Conservation (phyloP, 1,139 yeast species). For the Meyerozyma athensensis region DNA sequence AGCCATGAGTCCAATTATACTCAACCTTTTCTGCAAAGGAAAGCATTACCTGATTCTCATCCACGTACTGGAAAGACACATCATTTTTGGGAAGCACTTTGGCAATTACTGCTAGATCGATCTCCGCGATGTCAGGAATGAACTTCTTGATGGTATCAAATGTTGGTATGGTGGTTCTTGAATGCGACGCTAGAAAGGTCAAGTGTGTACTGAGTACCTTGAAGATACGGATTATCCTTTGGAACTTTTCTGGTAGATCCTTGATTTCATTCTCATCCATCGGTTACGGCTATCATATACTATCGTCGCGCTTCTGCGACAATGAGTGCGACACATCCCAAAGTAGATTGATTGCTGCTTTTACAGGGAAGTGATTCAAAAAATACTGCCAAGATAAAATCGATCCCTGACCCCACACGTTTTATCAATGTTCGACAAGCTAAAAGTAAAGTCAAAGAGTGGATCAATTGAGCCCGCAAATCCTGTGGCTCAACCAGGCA, state of each 20-base stretch:
- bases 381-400: background rate
- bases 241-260: background rate
- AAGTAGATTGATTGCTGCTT: background rate
- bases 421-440: constrained; percentile 31
- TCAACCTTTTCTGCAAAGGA: constrained; percentile 29
- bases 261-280: constrained; percentile 1
- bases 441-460: constrained; percentile 37
- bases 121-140: constrained; percentile 22
- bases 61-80: constrained; percentile 63
- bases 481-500: constrained; percentile 26
- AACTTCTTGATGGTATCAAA: constrained; percentile 30
- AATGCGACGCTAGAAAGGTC: constrained; percentile 39
- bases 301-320: background rate
- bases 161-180: constrained; percentile 40
- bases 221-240: constrained; percentile 18
- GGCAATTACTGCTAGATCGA: constrained; percentile 62
- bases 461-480: constrained; percentile 23
- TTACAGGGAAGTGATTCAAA: background rate
- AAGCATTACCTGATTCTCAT: constrained; percentile 55
- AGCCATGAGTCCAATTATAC: constrained; percentile 42
- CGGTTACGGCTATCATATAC: background rate
- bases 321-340: background rate
- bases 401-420: background rate
- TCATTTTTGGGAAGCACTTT: constrained; percentile 66
- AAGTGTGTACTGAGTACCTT: constrained; percentile 37